phyloP scores from a whole-genome alignment of 108 stramenopile species.

The Cyclostephanos invisitatus region DNA sequence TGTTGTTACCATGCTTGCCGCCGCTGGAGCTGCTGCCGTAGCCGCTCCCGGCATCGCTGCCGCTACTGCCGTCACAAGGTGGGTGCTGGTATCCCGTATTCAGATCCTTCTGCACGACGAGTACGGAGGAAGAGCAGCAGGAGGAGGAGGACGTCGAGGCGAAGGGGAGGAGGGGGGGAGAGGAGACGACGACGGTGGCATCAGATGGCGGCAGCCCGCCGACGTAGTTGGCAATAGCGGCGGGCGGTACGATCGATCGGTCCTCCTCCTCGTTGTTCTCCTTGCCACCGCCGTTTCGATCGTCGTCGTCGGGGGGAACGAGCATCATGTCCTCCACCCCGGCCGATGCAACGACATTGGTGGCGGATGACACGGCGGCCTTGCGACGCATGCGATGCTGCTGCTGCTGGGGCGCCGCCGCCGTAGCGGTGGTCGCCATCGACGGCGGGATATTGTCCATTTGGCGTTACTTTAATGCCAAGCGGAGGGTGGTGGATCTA shows the following conservation, averaged over 20 bases:
- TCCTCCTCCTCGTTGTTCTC: not conserved
- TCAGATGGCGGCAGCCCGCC: not conserved
- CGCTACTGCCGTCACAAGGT: not conserved
- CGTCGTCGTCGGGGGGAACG: not conserved
- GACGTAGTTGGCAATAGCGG: not conserved
- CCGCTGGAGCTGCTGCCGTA: not conserved
- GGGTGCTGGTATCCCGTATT: not conserved
- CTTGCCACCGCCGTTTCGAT: not conserved
- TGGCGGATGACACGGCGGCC: conserved; percentile 38
- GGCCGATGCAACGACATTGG: conserved; percentile 5
- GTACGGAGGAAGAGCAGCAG: not conserved
- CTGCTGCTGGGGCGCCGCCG: not conserved
- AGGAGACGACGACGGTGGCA: not conserved
- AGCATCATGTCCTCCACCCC: conserved; percentile 15
- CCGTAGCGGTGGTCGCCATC: too few species aligned
- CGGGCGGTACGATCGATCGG: not conserved
- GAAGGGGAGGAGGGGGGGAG: not conserved
- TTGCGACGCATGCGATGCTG: conserved; percentile 27
- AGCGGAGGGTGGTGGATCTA: too few species aligned
- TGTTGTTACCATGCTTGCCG: not conserved
- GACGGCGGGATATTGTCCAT: not conserved
- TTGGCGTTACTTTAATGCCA: not conserved
- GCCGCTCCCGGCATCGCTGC: not conserved
- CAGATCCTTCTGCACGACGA: not conserved
- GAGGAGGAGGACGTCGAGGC: not conserved